Evolutionary conservation across 2,329 filamentous ascomycete species (phyloP).

Genomic region (Trichoderma simmonsii): DNA sequence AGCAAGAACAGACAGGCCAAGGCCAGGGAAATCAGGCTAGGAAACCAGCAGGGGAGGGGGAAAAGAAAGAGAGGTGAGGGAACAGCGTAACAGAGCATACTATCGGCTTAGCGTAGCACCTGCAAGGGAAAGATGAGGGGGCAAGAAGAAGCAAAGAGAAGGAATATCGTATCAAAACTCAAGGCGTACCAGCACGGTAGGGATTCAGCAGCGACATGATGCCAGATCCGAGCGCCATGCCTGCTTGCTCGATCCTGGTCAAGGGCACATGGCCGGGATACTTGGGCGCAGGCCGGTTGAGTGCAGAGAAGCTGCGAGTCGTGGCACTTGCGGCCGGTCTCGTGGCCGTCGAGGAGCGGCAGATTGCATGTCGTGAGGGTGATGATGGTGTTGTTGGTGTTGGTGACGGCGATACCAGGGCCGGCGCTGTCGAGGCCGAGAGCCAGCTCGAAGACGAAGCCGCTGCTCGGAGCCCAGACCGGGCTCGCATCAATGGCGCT

Average conservation of each 20-base stretch:
- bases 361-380: slow-evolving; percentile 10
- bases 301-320: slow-evolving; percentile 65
- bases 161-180: slow-evolving; percentile 5
- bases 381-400: background rate
- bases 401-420: background rate
- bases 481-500: background rate
- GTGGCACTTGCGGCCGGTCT: background rate
- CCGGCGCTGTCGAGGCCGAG: background rate
- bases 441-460: background rate
- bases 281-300: slow-evolving; percentile 79
- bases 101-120: background rate
- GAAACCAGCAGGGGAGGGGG: background rate
- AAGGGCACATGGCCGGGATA: slow-evolving; percentile 93
- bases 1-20: background rate
- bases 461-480: slow-evolving; percentile 8
- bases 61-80: background rate
- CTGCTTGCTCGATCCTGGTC: slow-evolving; percentile 70
- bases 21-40: background rate
- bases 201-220: slow-evolving; percentile 68
- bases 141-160: background rate
- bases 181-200: slow-evolving; percentile 64
- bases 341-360: slow-evolving; percentile 21
- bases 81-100: background rate
- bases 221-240: slow-evolving; percentile 64
- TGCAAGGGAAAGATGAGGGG: background rate